A percentile compares a stretch with the other conserved stretches of the same genome.
phyloP scores from a whole-genome alignment of 2,329 filamentous ascomycete genomes.

The Aspergillus pseudoglaucus region DNA sequence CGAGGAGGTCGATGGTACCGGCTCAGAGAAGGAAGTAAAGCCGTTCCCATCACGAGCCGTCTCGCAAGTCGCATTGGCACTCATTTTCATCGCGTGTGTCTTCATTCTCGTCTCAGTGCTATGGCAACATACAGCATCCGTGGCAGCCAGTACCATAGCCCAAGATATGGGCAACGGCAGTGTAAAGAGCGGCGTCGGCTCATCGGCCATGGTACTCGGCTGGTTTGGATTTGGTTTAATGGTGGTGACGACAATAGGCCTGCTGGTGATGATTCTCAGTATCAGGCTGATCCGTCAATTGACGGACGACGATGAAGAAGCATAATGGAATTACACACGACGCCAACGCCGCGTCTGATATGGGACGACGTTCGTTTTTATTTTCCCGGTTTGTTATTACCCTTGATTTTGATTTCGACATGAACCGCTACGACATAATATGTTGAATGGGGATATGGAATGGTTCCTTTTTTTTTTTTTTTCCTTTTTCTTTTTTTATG shows the following conservation, averaged over 20 bases:
- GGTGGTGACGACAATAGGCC: slow-evolving; percentile 89
- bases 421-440: slow-evolving; percentile 1
- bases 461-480: neutral
- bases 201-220: slow-evolving; percentile 89
- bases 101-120: slow-evolving; percentile 60
- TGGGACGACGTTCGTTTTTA: no score
- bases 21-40: slow-evolving; percentile 84
- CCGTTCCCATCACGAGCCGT: slow-evolving; percentile 89
- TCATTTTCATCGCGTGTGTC: slow-evolving; percentile 69
- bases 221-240: slow-evolving; percentile 95
- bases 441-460: neutral
- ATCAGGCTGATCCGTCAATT: slow-evolving; percentile 68
- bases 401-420: neutral
- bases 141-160: slow-evolving; percentile 87
- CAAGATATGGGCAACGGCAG: slow-evolving; percentile 89
- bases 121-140: slow-evolving; percentile 79
- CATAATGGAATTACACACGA: no score
- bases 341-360: no score
- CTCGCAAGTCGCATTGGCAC: slow-evolving; percentile 83
- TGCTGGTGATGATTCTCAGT: slow-evolving; percentile 94
- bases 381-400: neutral
- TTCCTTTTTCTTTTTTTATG: no score
- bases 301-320: slow-evolving; percentile 35
- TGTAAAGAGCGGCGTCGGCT: slow-evolving; percentile 81
- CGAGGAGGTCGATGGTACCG: slow-evolving; percentile 73